phyloP scores from a whole-genome alignment of 495 filamentous ascomycete genomes.

The Annulohypoxylon bovei region DNA sequence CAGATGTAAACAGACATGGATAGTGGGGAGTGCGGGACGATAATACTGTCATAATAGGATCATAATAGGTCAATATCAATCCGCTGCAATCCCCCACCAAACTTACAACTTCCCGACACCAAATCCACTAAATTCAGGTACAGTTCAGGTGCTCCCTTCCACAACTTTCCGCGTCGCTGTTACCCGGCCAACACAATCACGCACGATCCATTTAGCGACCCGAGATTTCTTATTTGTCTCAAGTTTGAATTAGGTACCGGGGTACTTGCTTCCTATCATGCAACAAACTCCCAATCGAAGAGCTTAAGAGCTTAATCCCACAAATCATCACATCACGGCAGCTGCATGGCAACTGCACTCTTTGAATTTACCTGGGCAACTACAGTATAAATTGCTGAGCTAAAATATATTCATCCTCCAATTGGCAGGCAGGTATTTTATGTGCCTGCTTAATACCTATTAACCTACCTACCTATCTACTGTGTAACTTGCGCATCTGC shows the following conservation, averaged over 20 bases:
- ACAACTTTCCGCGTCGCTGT: constrained; percentile 16
- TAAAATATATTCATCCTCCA: neutral
- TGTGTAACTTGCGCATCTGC: neutral
- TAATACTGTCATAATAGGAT: neutral
- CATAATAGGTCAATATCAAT: neutral
- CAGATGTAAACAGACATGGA: constrained; percentile 42
- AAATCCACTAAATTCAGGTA: neutral
- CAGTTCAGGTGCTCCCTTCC: constrained; percentile 15
- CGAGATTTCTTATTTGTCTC: constrained; percentile 12
- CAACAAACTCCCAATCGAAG: neutral
- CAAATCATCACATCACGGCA: neutral
- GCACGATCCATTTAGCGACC: constrained; percentile 20
- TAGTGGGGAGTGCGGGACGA: constrained; percentile 29
- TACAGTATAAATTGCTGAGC: neutral
- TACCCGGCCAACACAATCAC: constrained; percentile 25
- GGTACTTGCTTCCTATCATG: constrained; percentile 19
- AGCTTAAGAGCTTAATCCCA: neutral
- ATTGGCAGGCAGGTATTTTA: neutral
- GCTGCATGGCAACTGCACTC: neutral
- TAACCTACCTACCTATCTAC: neutral
- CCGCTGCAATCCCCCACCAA: constrained; percentile 9
- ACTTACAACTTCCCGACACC: constrained; percentile 15
- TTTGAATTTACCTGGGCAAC: neutral
- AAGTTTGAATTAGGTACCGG: constrained; percentile 21
- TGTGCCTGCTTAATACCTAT: neutral